phyloP scores from a whole-genome alignment of 2,329 filamentous ascomycete genomes.

The Aspergillus sp. region DNA sequence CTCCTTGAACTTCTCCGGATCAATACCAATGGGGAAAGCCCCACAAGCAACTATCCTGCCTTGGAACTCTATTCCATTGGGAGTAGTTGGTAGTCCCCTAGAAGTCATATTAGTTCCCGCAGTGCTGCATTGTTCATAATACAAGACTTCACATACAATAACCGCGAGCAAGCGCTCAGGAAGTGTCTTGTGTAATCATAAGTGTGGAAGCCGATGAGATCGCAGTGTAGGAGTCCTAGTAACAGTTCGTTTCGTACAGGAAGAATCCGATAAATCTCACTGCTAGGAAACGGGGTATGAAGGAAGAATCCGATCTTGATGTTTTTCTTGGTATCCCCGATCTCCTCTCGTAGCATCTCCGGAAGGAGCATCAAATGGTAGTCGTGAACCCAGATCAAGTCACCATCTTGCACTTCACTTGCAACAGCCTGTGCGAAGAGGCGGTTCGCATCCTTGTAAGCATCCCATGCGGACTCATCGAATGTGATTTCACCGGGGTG shows the following conservation, averaged over 20 bases:
- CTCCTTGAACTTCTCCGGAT: slow-evolving; percentile 93
- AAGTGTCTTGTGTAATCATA: slow-evolving; percentile 99
- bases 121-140: neutral
- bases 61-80: slow-evolving; percentile 89
- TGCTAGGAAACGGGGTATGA: slow-evolving; percentile 95
- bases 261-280: slow-evolving; percentile 93
- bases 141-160: slow-evolving; percentile 60
- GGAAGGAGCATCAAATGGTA: slow-evolving; percentile 98
- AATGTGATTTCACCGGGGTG: slow-evolving; percentile 98
- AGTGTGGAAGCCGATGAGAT: slow-evolving; percentile 96
- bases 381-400: slow-evolving; percentile 97
- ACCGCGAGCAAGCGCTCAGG: slow-evolving; percentile 91
- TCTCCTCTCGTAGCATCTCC: slow-evolving; percentile 89
- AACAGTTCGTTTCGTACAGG: slow-evolving; percentile 89
- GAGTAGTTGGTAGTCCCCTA: slow-evolving; percentile 66
- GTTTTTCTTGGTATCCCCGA: slow-evolving; percentile 77
- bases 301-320: slow-evolving; percentile 98
- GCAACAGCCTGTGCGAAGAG: slow-evolving; percentile 87
- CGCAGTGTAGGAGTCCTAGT: slow-evolving; percentile 84
- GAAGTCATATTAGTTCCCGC: slow-evolving; percentile 13
- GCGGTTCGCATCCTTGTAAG: slow-evolving; percentile 89
- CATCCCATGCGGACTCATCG: slow-evolving; percentile 90
- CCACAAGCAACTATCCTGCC: slow-evolving; percentile 87
- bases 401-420: slow-evolving; percentile 85
- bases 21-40: slow-evolving; percentile 96